Evolutionary conservation across 441 rosid species (phyloP).

Genomic region (Aquilaria agallochum): DNA sequence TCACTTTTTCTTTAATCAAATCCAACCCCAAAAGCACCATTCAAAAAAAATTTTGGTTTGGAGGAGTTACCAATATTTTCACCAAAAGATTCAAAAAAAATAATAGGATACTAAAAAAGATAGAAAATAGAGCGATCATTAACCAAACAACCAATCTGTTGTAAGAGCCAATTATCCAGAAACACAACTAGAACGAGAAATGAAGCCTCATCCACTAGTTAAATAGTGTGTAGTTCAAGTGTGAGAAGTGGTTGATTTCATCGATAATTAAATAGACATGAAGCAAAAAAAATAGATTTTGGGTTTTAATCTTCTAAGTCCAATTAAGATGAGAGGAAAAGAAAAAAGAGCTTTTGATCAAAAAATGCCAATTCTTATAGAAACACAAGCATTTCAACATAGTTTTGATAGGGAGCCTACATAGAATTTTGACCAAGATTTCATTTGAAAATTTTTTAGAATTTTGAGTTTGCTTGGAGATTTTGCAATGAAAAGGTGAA

Average conservation of each 20-base stretch:
- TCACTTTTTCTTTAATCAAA: slow-evolving; percentile 18
- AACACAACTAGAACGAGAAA: background rate
- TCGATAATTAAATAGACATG: background rate
- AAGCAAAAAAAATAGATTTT: background rate
- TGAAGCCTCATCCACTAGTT: background rate
- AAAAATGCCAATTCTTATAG: slow-evolving; percentile 7
- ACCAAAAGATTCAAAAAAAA: slow-evolving; percentile 1
- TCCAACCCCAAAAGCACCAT: slow-evolving; percentile 7
- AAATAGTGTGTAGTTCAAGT: slow-evolving; percentile 1
- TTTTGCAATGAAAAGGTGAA: background rate
- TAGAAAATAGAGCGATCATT: background rate
- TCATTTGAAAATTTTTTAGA: background rate
- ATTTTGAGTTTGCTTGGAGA: background rate
- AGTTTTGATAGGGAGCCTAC: slow-evolving; percentile 4
- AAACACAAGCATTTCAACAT: slow-evolving; percentile 9
- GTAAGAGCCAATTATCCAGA: slow-evolving; percentile 2
- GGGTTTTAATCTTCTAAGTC: background rate
- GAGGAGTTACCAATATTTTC: background rate
- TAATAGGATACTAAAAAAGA: no score
- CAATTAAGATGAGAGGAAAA: background rate
- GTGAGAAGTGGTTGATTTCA: background rate
- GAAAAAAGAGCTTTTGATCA: slow-evolving; percentile 8
- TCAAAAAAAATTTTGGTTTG: background rate
- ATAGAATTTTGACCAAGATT: slow-evolving; percentile 5
- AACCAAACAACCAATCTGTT: slow-evolving; percentile 7